A percentile compares a stretch with the other conserved stretches of the same genome.
phyloP scores from a whole-genome alignment of 1,284 basidiomycete species.

The Moniliella sp. region DNA sequence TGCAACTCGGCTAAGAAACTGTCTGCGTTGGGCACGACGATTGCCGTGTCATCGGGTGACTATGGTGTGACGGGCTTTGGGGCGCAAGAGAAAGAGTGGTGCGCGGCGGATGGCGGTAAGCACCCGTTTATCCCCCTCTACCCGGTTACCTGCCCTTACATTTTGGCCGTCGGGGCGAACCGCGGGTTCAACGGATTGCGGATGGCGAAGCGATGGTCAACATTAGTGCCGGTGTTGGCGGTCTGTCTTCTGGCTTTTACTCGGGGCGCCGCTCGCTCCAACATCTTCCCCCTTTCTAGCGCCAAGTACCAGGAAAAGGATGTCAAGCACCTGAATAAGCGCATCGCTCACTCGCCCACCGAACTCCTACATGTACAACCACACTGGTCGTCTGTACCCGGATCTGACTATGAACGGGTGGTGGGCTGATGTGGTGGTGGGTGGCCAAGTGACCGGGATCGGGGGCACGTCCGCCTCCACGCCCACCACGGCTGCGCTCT shows the following conservation, averaged over 20 bases:
- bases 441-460: neutral
- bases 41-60: conserved; percentile 5
- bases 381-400: conserved; percentile 3
- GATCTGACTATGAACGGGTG: conserved; percentile 4
- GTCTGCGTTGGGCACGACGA: conserved; percentile 5
- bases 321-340: neutral
- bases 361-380: conserved; percentile 5
- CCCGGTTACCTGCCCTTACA: conserved; percentile 4
- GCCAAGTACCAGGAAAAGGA: conserved; percentile 1
- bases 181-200: neutral
- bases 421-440: neutral
- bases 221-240: neutral
- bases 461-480: conserved; percentile 5
- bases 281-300: conserved; percentile 2
- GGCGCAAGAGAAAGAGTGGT: neutral
- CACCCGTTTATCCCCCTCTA: conserved; percentile 4
- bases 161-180: conserved; percentile 4
- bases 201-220: neutral
- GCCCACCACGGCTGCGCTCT: conserved; percentile 3
- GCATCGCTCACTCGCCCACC: neutral
- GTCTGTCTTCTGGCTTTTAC: conserved; percentile 31
- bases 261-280: conserved; percentile 2
- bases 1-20: conserved; percentile 5
- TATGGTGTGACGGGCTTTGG: conserved; percentile 3
- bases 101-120: neutral